Conservation (phyloP, 306 rosid species). For the Cotoneaster glaucophyllus region DNA sequence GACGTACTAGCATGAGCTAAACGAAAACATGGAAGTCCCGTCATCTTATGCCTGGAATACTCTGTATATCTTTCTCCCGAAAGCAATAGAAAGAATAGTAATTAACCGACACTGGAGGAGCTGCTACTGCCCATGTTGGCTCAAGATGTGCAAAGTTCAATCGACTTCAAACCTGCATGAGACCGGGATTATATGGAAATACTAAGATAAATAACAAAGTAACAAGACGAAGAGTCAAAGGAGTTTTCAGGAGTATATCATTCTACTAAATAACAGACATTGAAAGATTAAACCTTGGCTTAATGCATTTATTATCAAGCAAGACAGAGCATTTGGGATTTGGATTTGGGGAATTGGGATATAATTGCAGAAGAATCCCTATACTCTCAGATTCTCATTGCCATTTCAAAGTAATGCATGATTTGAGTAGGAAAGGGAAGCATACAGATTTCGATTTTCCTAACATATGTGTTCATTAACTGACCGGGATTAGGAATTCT, state of each 20-base stretch:
- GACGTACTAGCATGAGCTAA: conserved; percentile 4
- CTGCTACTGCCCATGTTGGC: not conserved
- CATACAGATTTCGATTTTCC: not conserved
- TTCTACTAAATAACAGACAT: not conserved
- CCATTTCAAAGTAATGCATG: not conserved
- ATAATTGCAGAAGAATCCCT: not conserved
- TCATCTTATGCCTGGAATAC: conserved; percentile 3
- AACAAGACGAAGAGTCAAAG: not conserved
- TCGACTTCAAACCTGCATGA: not conserved
- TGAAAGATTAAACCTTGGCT: not conserved
- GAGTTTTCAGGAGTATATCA: not conserved
- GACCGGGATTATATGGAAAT: not conserved
- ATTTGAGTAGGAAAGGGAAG: not conserved
- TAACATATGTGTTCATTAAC: not conserved
- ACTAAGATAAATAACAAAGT: no score
- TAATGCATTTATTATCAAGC: not conserved
- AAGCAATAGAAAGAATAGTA: not conserved
- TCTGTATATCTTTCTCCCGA: not conserved
- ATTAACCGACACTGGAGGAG: not conserved
- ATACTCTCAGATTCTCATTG: not conserved
- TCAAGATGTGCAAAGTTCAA: not conserved
- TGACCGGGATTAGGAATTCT: not conserved
- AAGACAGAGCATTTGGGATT: not conserved
- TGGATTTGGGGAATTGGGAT: not conserved
- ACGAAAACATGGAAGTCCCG: not conserved